phyloP scores from a whole-genome alignment of 129 eudicot genomes.

The carrot (Daucus carota) region DNA sequence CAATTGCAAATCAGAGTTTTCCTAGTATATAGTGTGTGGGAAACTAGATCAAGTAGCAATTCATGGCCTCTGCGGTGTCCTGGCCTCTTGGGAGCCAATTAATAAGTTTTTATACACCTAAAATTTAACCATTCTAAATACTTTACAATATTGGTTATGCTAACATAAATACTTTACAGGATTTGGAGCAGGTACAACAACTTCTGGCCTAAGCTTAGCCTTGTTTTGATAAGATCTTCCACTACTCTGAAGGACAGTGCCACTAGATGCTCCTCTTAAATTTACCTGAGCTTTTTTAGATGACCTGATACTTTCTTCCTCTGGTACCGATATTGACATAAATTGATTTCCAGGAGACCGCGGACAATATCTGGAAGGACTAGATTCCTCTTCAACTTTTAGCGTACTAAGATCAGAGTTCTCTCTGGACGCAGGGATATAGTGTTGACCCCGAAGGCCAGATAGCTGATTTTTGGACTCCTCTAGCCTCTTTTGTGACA shows the following conservation, averaged over 20 bases:
- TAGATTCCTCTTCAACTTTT: conserved; percentile 49
- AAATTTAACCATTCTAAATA: too few species aligned
- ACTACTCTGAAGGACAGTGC: conserved; percentile 15
- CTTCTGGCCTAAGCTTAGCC: conserved; percentile 39
- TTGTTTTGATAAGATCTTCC: conserved; percentile 25
- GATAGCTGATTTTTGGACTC: conserved; percentile 57
- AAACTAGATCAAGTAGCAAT: too few species aligned
- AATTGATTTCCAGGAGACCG: conserved; percentile 23
- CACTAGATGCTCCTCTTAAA: conserved; percentile 24
- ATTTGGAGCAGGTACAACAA: conserved; percentile 43
- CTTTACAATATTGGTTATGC: too few species aligned
- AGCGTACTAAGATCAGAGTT: conserved; percentile 20
- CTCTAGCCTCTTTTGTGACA: conserved; percentile 60
- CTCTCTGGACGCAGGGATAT: conserved; percentile 22
- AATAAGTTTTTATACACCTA: too few species aligned
- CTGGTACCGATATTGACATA: conserved; percentile 2
- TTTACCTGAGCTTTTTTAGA: conserved; percentile 18
- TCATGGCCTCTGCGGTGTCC: too few species aligned
- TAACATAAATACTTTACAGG: too few species aligned
- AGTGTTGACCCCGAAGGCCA: conserved; percentile 40
- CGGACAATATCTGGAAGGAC: conserved; percentile 43
- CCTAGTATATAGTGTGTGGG: too few species aligned
- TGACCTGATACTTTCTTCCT: conserved; percentile 25
- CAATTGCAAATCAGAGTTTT: too few species aligned
- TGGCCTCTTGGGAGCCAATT: too few species aligned